Evolutionary conservation across 345 rosid genomes (phyloP).

Genomic region (Eucalyptus cloeziana): DNA sequence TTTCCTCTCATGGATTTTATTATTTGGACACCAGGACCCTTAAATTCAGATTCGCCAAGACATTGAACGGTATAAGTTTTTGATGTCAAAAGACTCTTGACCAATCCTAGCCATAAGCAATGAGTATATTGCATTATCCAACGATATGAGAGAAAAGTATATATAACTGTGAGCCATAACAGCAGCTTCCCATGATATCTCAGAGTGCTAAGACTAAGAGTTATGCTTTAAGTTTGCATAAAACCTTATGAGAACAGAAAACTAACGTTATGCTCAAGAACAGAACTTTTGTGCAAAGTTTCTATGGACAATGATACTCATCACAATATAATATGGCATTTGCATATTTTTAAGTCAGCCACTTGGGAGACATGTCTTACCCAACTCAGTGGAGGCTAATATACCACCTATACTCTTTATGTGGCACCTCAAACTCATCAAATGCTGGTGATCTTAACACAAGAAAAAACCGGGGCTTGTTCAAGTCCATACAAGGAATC

Average conservation of each 20-base stretch:
- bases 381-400: not conserved
- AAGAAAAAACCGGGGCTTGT: conserved; percentile 28
- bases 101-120: not conserved
- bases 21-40: not conserved
- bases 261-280: not conserved
- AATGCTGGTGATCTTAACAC: conserved; percentile 12
- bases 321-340: not conserved
- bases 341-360: not conserved
- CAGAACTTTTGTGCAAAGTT: not conserved
- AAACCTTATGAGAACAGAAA: not conserved
- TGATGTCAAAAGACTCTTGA: not conserved
- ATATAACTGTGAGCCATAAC: not conserved
- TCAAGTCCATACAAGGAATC: conserved; percentile 67
- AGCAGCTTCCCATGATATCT: not conserved
- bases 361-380: not conserved
- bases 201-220: not conserved
- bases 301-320: not conserved
- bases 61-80: not conserved
- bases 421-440: not conserved
- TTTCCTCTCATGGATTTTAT: not conserved
- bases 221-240: not conserved
- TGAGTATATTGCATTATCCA: not conserved
- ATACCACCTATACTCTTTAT: not conserved
- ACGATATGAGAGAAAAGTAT: not conserved
- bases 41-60: not conserved